Base-by-base conservation (phyloP, 306 rosid genomes). In the Herpetospermum pedunculosum region DNA sequence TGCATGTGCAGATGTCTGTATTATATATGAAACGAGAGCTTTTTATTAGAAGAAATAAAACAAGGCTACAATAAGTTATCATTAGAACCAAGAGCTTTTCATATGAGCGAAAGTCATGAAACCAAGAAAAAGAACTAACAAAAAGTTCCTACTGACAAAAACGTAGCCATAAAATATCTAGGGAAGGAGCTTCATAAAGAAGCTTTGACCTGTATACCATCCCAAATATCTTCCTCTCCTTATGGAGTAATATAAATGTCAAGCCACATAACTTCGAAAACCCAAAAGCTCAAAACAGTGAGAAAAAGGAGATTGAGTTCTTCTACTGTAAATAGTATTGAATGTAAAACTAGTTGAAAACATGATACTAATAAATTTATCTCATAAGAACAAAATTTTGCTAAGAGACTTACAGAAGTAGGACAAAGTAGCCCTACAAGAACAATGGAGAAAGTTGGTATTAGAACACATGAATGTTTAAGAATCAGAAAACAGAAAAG, bases 171-270 rank as follows among this genome's bases (percentile, higher is more conserved):
- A 16, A 62, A 62, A 35, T 35, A 62, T 4, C n/a, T 9, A 62
- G 46, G 70, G 46, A 62, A 62, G 46, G 70, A 62, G 70, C 28
- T 62, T 34, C 16, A 62, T 62, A 35, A 62, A 62, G 44, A 60
- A 59, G 11, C 67, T 18, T 21, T 59, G 40, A 59, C 15, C 41
- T 15, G 41, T 59, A 58, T 57, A 16, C 41, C 40, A 34, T 60
- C 43, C 69, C 44, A 60, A 32, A 18, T 60, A 32, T 32, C 43
- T 60, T 60, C 43, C 68, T 32, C 43, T 2, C 40, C 3, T 11
- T 53, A 25, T 54, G 62, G 34, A 54, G 15, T 21, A 26, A 1
- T 25, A 25, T 54, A 54, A 26, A 59, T 16, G 67, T 59, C 40
- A 32, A 59, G 67, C 67, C 67, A 30, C 67, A 2, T 15, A 34